Evolutionary conservation across 2,329 filamentous ascomycete genomes (phyloP), one percentile per base, ranked within the genome.

Genomic region (Penicillium capsulatum): DNA sequence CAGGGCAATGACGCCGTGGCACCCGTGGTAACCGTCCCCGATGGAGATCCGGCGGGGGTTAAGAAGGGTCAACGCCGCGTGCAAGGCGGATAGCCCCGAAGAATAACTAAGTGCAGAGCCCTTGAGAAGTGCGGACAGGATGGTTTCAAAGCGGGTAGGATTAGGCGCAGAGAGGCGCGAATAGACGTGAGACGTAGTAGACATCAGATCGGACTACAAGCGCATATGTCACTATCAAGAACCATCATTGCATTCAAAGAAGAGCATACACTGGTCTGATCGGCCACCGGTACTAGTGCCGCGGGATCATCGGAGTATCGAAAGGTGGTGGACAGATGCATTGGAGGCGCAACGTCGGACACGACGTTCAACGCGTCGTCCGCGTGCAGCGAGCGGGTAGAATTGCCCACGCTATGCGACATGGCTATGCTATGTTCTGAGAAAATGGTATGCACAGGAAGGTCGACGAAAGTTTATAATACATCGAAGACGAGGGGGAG

Each of bases 271-370:
- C 79, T 77, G 39, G 27, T 42, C 28, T 50, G 38, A 17, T 84
- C 61, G 45, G 67, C 58, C 10, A 65, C 62, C 2, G 75, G 72
- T 6, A 70, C 52, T 31, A 95, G 76, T 17, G 79, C 63, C 4
- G 81, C 75, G 2, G 88, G 86, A 60, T 95, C 76, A 37, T 72
- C 67, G 17, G 75, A 72, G 65, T 96, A 97, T 53, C 87, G 81
- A 67, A 88, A 97, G 11, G 88, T 97, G 9, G 91, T 96, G 46
- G 88, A 89, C 48, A 94, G 80, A 63, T 97, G 91, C 59, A 97
- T 74, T 3, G 91, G 81, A 43, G 92, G 91, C 9, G 91, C 89
- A 39, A 97, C 84, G 60, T 92, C 88, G 35, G 80, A 74, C 52
- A 85, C 79, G 22, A 74, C 68, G 64, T 87, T 86, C 55, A 92